Evolutionary conservation across 1,139 yeast species (phyloP), one percentile per base, ranked within the genome.

Genomic region (Taphrina communis): DNA sequence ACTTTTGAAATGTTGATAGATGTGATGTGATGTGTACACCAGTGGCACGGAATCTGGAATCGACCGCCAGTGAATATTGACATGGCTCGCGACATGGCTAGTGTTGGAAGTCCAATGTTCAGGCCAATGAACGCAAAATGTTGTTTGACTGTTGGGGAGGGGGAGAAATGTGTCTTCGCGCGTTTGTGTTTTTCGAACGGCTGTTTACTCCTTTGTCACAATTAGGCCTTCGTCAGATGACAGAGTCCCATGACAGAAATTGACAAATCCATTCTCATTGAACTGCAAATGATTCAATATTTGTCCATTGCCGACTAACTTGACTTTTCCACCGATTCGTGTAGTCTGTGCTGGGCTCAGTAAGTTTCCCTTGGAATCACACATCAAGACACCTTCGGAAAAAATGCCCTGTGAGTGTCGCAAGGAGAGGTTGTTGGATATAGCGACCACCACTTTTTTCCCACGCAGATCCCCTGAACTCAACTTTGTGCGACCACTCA

Each of bases 321-420:
- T 44, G 48, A 65, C 61, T 21, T 57, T 55, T 21, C 38, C 48
- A 6, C 68, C 68, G 36, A 65, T 46, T 31, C 51, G 48, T 17
- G 62, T 56, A 4, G 35, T 36, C 5, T 42, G 38, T 11, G 48
- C 55, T 35, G 68, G 68, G 12, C 42, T 36, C 19, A 65, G 56
- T 14, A 65, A 31, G 6, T 55, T 19, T 17, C 68, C 68, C 21
- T 31, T 9, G 36, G 39, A 17, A 31, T 65, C 57, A 39, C 69
- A 58, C 41, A 65, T 35, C 42, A 65, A 9, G 21, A 65, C 57
- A 14, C 69, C 69, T 14, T 65, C 69, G 36, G 65, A 25, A 21
- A 51, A 35, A n/a, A 50, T 38, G 41, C 69, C 65, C n/a, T 59
- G 58, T 2, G 46, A 46, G 19, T 65, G 51, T 19, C 58, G 57